phyloP scores from a whole-genome alignment of 345 rosid species.

The Populus davidiana region DNA sequence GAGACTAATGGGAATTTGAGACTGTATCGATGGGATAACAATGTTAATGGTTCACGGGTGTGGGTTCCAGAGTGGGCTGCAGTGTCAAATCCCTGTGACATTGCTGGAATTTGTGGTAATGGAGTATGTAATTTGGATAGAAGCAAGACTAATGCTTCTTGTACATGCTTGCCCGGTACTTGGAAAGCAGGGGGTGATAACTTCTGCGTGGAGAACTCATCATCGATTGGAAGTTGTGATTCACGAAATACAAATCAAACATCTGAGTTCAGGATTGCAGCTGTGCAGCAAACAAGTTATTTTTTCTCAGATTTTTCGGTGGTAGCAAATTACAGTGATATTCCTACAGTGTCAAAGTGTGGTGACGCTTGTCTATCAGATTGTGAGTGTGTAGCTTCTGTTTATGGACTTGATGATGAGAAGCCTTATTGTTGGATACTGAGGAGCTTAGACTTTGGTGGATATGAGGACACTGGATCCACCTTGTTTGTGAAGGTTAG shows the following conservation, averaged over 20 bases:
- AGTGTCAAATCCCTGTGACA: slow-evolving; percentile 79
- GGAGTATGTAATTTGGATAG: slow-evolving; percentile 72
- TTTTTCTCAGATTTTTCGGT: slow-evolving; percentile 63
- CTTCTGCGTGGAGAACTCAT: slow-evolving; percentile 50
- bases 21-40: slow-evolving; percentile 77
- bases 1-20: slow-evolving; percentile 78
- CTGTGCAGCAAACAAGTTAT: slow-evolving; percentile 73
- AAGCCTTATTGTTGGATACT: slow-evolving; percentile 87
- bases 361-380: slow-evolving; percentile 72
- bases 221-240: slow-evolving; percentile 44
- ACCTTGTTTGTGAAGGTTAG: slow-evolving; percentile 68
- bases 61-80: slow-evolving; percentile 96
- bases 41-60: slow-evolving; percentile 68
- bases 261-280: slow-evolving; percentile 41
- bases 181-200: slow-evolving; percentile 33
- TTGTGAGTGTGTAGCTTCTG: slow-evolving; percentile 84
- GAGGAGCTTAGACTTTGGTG: slow-evolving; percentile 69
- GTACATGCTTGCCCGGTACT: slow-evolving; percentile 70
- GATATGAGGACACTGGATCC: slow-evolving; percentile 71
- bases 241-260: slow-evolving; percentile 28
- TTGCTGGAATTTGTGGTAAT: slow-evolving; percentile 81
- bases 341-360: slow-evolving; percentile 48
- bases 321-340: slow-evolving; percentile 65
- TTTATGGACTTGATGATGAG: slow-evolving; percentile 83
- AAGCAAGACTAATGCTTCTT: slow-evolving; percentile 72